These are phyloP conservation scores for Kwoniella shivajii DNA, from an alignment of 1,284 basidiomycete species.

Conservation along the genomic window DNA sequence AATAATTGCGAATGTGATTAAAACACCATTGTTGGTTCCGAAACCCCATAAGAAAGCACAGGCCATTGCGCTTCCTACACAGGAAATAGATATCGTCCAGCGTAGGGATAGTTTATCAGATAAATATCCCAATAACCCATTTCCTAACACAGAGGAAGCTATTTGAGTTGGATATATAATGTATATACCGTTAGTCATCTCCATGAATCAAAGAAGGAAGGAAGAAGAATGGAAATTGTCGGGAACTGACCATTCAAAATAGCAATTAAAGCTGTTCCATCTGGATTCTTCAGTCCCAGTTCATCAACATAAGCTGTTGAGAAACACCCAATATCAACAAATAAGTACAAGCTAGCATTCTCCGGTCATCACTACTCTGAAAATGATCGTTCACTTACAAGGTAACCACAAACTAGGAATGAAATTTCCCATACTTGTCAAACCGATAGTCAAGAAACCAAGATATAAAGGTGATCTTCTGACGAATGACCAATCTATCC, in stretches of 20 bases:
- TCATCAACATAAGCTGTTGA: conserved; percentile 44
- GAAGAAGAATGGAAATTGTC: neutral
- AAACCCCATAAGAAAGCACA: conserved; percentile 54
- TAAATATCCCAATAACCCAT: conserved; percentile 45
- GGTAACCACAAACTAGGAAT: conserved; percentile 52
- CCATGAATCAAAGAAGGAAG: too few species aligned
- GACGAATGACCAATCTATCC: conserved; percentile 37
- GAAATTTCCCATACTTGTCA: conserved; percentile 52
- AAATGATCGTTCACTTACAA: conserved; percentile 25
- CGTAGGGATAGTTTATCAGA: conserved; percentile 44
- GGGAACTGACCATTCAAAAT: conserved; percentile 47
- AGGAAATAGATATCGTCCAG: conserved; percentile 42
- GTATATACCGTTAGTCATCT: too few species aligned
- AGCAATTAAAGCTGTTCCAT: conserved; percentile 49
- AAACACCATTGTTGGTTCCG: conserved; percentile 34
- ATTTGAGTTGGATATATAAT: neutral
- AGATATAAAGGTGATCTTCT: conserved; percentile 32
- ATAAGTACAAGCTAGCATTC: too few species aligned
- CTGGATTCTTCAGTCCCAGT: conserved; percentile 36
- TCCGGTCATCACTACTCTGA: neutral
- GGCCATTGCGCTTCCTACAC: conserved; percentile 38
- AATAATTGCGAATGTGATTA: conserved; percentile 38
- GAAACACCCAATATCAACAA: too few species aligned
- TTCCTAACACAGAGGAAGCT: conserved; percentile 50
- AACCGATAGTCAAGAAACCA: conserved; percentile 42